Percentiles rank a stretch among this genome's conserved stretches.
These are phyloP conservation scores for Sarocladium brachiariae DNA, from an alignment of 2,329 filamentous ascomycete species.

Conservation along the genomic window DNA sequence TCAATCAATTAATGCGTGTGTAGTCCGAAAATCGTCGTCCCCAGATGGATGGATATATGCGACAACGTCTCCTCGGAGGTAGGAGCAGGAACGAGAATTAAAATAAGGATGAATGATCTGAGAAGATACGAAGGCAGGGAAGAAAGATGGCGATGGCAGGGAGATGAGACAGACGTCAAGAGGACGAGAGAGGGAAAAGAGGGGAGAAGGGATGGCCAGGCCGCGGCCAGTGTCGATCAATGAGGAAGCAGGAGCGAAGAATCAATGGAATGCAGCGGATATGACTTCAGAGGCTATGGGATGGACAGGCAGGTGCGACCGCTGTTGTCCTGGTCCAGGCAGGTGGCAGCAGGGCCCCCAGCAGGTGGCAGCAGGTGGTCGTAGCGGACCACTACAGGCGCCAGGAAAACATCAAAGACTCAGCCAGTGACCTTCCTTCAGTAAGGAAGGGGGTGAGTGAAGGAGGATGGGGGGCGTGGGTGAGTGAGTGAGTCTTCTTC, in stretches of 20 bases:
- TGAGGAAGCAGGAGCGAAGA: not conserved
- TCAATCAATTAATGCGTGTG: too few species aligned
- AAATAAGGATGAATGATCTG: conserved; percentile 1
- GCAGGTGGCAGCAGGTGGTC: conserved; percentile 1
- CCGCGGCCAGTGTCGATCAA: not conserved
- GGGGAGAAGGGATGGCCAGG: not conserved
- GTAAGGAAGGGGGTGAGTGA: not conserved
- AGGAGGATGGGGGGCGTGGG: not conserved
- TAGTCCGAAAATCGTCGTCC: not conserved
- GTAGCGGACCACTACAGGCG: not conserved
- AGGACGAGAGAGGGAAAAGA: not conserved
- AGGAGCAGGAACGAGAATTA: not conserved
- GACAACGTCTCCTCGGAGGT: not conserved
- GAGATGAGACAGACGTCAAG: not conserved
- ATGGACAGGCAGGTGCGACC: not conserved
- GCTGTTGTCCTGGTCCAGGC: not conserved
- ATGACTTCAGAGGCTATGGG: not conserved
- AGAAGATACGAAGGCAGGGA: too few species aligned
- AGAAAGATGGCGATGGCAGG: not conserved
- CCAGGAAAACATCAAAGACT: too few species aligned
- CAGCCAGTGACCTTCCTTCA: not conserved
- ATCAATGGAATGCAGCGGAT: not conserved
- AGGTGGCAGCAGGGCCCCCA: not conserved
- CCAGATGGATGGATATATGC: not conserved
- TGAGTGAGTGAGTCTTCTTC: too few species aligned